A percentile compares a stretch with the other conserved stretches of the same genome.
Conservation (phyloP, 2,329 filamentous ascomycete species). For the Aspergillus eucalypticola region DNA sequence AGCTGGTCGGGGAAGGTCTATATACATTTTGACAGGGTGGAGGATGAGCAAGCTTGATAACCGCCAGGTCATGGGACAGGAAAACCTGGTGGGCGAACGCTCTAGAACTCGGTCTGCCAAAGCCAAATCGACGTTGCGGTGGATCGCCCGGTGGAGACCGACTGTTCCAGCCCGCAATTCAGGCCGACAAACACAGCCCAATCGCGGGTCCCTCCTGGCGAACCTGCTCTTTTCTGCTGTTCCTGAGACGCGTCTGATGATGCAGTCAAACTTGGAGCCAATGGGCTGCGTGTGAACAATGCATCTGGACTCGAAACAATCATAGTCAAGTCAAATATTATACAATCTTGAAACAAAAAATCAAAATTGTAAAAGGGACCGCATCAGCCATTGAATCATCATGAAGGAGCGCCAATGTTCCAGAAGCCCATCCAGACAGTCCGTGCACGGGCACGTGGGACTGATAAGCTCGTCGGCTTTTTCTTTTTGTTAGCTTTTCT, state of each 20-base stretch:
- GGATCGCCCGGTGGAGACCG: conserved; percentile 1
- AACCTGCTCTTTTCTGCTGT: background rate
- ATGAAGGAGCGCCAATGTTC: background rate
- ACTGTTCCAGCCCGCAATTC: conserved; percentile 8
- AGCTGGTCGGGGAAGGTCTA: background rate
- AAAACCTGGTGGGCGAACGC: conserved; percentile 1
- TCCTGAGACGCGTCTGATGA: background rate
- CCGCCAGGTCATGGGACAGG: conserved; percentile 4
- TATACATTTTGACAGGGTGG: background rate
- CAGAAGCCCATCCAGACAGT: background rate
- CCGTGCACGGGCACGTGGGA: conserved; percentile 9
- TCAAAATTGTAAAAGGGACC: background rate
- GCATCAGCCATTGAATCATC: background rate
- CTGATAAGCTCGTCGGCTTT: conserved; percentile 2
- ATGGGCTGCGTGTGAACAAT: no score
- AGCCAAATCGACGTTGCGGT: background rate
- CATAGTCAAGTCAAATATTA: background rate
- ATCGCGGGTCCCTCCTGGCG: background rate
- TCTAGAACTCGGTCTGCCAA: conserved; percentile 7
- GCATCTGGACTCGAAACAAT: no score
- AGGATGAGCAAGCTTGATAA: background rate
- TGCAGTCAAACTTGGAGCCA: no score
- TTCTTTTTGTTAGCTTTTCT: background rate
- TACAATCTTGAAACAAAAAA: background rate
- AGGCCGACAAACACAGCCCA: conserved; percentile 9